Percentiles rank a stretch among this genome's conserved stretches.
These are phyloP conservation scores for Eucalyptus cloeziana DNA, from an alignment of 345 rosid genomes.

Conservation along the genomic window DNA sequence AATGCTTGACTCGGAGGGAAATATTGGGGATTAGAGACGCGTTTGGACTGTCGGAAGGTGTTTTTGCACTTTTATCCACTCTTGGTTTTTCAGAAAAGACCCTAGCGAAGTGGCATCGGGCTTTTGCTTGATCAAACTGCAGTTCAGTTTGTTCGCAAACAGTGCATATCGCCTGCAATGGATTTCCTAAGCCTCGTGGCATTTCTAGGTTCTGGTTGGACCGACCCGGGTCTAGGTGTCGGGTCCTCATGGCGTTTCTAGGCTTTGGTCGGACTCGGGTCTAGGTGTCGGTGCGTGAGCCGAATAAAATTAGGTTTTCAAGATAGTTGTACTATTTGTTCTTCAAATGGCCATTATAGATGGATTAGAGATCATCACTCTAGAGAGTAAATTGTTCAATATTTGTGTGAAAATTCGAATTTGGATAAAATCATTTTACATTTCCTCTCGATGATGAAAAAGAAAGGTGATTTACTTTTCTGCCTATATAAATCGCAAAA, in stretches of 20 bases:
- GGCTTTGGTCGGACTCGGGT: not conserved
- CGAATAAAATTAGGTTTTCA: not conserved
- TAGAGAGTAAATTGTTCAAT: not conserved
- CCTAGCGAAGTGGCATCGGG: not conserved
- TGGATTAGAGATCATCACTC: not conserved
- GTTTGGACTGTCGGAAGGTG: not conserved
- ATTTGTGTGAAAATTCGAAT: not conserved
- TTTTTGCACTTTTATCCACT: not conserved
- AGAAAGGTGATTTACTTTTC: not conserved
- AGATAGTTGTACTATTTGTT: not conserved
- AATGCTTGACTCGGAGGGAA: not conserved
- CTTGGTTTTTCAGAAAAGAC: not conserved
- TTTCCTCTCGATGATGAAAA: not conserved
- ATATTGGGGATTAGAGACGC: not conserved
- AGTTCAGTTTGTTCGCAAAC: not conserved
- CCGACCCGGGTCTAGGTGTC: not conserved
- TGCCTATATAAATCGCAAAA: not conserved
- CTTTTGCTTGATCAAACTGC: too few relatives aligned
- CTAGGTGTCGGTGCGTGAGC: not conserved
- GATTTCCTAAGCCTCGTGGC: not conserved
- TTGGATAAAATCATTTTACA: not conserved
- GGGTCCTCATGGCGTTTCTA: not conserved
- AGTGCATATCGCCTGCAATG: not conserved
- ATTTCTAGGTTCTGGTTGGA: not conserved
- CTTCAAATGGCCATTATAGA: not conserved